phyloP scores from a whole-genome alignment of 225 moss, liverwort and hornwort genomes.

The Thuidium tamariscinum region DNA sequence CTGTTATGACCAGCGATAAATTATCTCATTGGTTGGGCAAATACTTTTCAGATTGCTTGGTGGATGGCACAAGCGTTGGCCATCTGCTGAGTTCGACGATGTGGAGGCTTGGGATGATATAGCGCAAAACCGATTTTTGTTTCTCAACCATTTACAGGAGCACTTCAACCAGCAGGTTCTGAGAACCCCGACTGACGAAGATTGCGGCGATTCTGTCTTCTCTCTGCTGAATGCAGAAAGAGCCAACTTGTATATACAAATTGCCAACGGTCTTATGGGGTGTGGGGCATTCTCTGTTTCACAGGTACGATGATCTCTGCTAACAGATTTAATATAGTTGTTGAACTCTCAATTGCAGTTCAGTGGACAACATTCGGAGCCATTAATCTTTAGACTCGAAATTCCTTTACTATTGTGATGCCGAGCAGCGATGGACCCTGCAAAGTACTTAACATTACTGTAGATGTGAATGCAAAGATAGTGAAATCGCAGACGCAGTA shows the following conservation, averaged over 20 bases:
- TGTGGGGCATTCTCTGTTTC: conserved; percentile 60
- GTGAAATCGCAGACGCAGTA: background rate
- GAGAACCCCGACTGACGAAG: background rate
- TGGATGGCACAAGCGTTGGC: conserved; percentile 86
- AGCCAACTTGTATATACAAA: conserved; percentile 56
- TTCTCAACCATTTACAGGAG: conserved; percentile 57
- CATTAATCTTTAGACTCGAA: background rate
- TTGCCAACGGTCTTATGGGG: conserved; percentile 57
- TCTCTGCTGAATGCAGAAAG: conserved; percentile 53
- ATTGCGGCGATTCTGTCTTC: conserved; percentile 4
- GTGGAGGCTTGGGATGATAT: conserved; percentile 93
- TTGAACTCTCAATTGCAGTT: background rate
- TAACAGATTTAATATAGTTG: background rate
- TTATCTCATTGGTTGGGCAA: background rate
- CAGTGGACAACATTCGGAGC: background rate
- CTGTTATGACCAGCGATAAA: background rate
- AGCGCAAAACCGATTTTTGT: conserved; percentile 66
- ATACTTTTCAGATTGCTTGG: conserved; percentile 42
- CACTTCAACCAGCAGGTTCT: conserved; percentile 27
- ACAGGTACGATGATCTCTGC: conserved; percentile 32
- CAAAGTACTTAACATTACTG: background rate
- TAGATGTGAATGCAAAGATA: background rate
- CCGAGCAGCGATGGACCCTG: background rate
- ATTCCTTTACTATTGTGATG: background rate
- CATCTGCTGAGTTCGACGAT: conserved; percentile 54